Base-by-base conservation (phyloP, 208 protist genomes). In the Herpetomonas muscarum region DNA sequence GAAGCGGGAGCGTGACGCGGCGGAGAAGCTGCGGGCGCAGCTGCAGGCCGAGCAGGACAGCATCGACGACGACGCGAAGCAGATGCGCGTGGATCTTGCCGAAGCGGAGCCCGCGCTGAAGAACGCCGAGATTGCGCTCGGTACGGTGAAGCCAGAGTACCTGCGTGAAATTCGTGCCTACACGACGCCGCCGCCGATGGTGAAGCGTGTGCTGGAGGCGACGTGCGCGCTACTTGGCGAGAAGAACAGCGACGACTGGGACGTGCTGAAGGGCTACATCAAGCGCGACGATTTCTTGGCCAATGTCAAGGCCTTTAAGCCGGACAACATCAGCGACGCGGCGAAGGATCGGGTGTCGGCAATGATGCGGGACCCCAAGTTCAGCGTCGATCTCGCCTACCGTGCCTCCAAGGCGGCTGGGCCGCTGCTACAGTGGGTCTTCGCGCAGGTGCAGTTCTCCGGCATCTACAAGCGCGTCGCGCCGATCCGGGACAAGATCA, bases 161-260 rank as follows among this genome's bases (percentile, higher is more conserved):
- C 79, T 99, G 25, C 93, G 97, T 24, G 98, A 99, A 82, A 93
- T 99, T n/a, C 87, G 97, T 41, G 76, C 86, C 24, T 96, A 99
- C 55, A 82, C 78, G n/a, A 99, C 89, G 28, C 98, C 98, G 45
- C 98, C 98, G 22, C 74, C 70, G 31, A 90, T 88, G 67, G 96
- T 99, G 37, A 92, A 98, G 78, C 79, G 96, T 17, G 85, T 92
- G n/a, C 79, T 98, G 25, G 92, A 98, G 60, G 77, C 88, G 9
- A 96, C 98, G 9, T 70, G 85, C 49, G 67, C 74, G 22, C 64
- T 98, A 28, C 83, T 98, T 64, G 78, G 92, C 19, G 70, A 93
- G 64, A 78, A 48, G 62, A 36, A 61, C 61, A 58, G 76, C 53
- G 73, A 80, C 28, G 93, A 98, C 28, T 99, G 98, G 98, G 86